Percentiles rank a stretch among this genome's conserved stretches.
These are phyloP conservation scores for Fusarium sarcochroum DNA, from an alignment of 2,329 filamentous ascomycete genomes.

Conservation along the genomic window DNA sequence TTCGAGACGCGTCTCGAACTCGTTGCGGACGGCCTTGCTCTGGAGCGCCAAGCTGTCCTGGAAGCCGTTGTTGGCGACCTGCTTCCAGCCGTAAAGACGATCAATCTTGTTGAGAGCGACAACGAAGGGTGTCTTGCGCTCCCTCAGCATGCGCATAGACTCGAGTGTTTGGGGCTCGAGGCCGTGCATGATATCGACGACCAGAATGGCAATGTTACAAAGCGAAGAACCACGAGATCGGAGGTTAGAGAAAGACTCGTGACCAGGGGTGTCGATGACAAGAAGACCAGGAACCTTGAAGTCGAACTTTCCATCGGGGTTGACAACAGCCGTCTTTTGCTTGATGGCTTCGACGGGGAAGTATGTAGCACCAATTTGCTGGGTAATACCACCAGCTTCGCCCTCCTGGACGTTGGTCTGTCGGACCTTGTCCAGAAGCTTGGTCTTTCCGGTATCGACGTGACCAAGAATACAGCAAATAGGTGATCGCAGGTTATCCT, in stretches of 20 bases:
- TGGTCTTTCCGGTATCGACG: conserved; percentile 99
- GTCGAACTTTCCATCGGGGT: conserved; percentile 89
- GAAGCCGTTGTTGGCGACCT: conserved; percentile 98
- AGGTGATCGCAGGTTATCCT: conserved; percentile 94
- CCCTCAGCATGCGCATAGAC: conserved; percentile 93
- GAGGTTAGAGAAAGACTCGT: conserved; percentile 99
- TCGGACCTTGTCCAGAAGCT: conserved; percentile 96
- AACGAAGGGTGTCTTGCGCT: conserved; percentile 97
- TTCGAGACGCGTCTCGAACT: conserved; percentile 91
- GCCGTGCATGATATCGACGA: conserved; percentile 99
- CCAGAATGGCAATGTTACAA: conserved; percentile 98
- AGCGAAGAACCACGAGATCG: conserved; percentile 97
- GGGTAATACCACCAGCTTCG: conserved; percentile 98
- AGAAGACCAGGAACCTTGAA: conserved; percentile 98
- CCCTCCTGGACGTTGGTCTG: conserved; percentile 99
- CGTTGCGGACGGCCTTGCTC: conserved; percentile 92
- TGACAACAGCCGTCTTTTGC: conserved; percentile 94
- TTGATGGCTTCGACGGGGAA: conserved; percentile 95
- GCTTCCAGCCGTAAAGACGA: conserved; percentile 99
- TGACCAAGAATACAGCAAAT: conserved; percentile 99
- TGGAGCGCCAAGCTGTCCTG: conserved; percentile 91
- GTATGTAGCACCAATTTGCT: conserved; percentile 99
- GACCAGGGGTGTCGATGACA: conserved; percentile 97
- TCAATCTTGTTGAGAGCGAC: conserved; percentile 99
- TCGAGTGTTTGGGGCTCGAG: conserved; percentile 97